Base-by-base conservation (phyloP, 225 moss, liverwort and hornwort species). In the Sphagnum tenellum region DNA sequence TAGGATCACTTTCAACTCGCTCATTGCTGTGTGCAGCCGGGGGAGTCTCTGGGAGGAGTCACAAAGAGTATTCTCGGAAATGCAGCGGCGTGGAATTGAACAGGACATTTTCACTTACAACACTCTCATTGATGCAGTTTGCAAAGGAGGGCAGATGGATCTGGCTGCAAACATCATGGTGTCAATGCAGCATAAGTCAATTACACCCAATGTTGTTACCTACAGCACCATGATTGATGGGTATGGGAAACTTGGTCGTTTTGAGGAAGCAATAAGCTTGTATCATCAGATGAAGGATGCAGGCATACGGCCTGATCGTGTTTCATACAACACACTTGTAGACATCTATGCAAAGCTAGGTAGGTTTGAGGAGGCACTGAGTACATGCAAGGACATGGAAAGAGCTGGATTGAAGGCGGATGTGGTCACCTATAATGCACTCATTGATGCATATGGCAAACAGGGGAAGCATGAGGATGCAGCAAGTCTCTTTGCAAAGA, bases 51-150 rank as follows among this genome's bases (percentile, higher is more conserved):
- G 81, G 60, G 65, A 70, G n/a, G 71, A 76, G 64, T 77, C 78
- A 55, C 69, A 65, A 47, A 54, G 56, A 46, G 66, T 75, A 63
- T 73, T 82, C 44, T 72, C 75, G 57, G 81, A 82, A 51, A 82
- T 82, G 81, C 75, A 68, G 62, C 45, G n/a, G 14, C 44, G 50
- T 44, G 70, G 75, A 8, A 74, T 71, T 64, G 13, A 64, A 61
- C 81, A 77, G 8, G 81, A 82, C 46, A 78, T 64, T 72, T 77
- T 82, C 9, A 82, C 81, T 4, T 82, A 74, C 67, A 82, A 82
- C 57, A 77, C 81, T 11, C 70, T 82, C 49, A 60, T 82, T 53
- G 81, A 82, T 61, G 81, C 78, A 8, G 77, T 77, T 57, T 77
- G 81, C 47, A 82, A 82, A 74, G 81, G 74, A 59, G 81, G 81